Conservation (phyloP, 371 early-diverging fungal genomes). For the Mortierella sp. region DNA sequence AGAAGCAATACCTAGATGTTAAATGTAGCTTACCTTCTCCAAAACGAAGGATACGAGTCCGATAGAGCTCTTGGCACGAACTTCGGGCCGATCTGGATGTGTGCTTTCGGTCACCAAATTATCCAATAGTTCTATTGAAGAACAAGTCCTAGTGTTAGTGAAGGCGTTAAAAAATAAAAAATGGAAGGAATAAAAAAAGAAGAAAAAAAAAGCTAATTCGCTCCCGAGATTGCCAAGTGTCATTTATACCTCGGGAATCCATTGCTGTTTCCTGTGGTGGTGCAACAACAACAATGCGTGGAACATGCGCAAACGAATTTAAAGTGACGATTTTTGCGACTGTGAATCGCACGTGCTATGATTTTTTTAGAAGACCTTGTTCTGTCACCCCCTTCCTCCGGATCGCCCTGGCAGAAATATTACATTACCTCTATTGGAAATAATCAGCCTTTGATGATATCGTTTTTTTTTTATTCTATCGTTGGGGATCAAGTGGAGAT, state of each 20-base stretch:
- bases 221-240: not conserved
- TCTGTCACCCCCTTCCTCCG: no score
- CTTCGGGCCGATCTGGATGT: slow-evolving; percentile 34
- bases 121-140: slow-evolving; percentile 20
- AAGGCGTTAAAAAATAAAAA: not conserved
- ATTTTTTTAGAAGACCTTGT: no score
- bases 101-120: slow-evolving; percentile 20
- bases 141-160: not conserved
- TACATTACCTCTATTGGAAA: no score
- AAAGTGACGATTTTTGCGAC: no score
- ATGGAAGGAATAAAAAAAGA: not conserved
- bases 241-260: slow-evolving; percentile 20
- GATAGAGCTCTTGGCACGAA: slow-evolving; percentile 41
- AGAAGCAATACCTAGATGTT: not conserved
- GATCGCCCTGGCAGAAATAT: no score
- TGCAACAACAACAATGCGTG: not conserved
- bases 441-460: no score
- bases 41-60: slow-evolving; percentile 28
- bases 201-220: not conserved
- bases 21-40: slow-evolving; percentile 7
- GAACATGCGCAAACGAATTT: no score
- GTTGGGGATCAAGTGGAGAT: no score
- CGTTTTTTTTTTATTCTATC: no score
- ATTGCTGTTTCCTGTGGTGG: not conserved
- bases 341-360: no score